Evolutionary conservation across 2,329 filamentous ascomycete species (phyloP).

Genomic region (Penicillium glabrum): DNA sequence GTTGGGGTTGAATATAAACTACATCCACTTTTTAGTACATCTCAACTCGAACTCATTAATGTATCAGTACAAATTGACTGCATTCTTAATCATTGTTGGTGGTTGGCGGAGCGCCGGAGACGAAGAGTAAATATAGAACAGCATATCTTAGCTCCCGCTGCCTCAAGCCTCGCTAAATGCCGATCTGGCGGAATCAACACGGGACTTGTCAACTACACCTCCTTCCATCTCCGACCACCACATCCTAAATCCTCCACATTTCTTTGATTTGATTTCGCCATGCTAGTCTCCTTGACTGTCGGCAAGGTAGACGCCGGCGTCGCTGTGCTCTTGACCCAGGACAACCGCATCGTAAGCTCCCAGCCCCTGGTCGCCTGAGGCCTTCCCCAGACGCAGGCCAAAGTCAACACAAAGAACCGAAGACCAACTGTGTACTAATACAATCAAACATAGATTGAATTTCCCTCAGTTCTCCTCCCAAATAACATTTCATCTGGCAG

Average conservation of each 20-base stretch:
- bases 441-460: constrained; percentile 73
- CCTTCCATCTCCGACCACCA: constrained; percentile 14
- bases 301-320: constrained; percentile 99
- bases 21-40: background rate
- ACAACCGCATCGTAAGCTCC: constrained; percentile 82
- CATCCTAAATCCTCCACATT: background rate
- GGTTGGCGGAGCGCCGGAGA: background rate
- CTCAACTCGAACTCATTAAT: background rate
- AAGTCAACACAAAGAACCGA: background rate
- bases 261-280: constrained; percentile 43
- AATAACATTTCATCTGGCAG: constrained; percentile 93
- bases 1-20: background rate
- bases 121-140: constrained; percentile 19
- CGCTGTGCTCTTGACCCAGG: constrained; percentile 91
- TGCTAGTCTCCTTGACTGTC: constrained; percentile 97
- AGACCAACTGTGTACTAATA: constrained; percentile 8
- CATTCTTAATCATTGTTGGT: constrained; percentile 1
- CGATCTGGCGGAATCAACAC: constrained; percentile 31
- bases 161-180: constrained; percentile 33
- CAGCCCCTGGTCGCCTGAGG: constrained; percentile 1
- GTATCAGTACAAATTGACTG: background rate
- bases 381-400: background rate
- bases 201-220: constrained; percentile 10
- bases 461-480: constrained; percentile 93
- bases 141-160: constrained; percentile 21